Conservation (phyloP, 352 stramenopile genomes). For the Phytopythium aichiense region DNA sequence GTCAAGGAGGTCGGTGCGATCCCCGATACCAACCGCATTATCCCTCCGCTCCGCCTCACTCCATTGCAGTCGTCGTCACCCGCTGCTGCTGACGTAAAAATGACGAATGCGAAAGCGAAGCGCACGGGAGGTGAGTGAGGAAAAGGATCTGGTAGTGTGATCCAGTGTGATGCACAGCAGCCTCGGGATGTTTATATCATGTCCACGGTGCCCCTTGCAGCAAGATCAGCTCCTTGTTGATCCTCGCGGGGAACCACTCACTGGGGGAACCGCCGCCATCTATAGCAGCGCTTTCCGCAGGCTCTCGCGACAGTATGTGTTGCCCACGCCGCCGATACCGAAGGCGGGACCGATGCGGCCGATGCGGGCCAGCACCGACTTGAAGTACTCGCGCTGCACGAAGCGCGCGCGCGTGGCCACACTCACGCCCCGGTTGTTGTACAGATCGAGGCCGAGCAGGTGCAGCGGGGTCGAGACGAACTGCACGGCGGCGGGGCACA, state of each 20-base stretch:
- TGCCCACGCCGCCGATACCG: slow-evolving; percentile 86
- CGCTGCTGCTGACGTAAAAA: too few species aligned
- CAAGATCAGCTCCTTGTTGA: neutral
- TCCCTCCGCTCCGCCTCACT: too few species aligned
- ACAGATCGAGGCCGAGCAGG: slow-evolving; percentile 84
- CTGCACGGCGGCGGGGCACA: slow-evolving; percentile 82
- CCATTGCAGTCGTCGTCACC: too few species aligned
- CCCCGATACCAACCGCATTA: too few species aligned
- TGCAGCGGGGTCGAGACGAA: slow-evolving; percentile 89
- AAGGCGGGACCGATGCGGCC: slow-evolving; percentile 87
- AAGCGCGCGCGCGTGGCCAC: slow-evolving; percentile 42
- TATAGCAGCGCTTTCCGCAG: slow-evolving; percentile 33
- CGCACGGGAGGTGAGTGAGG: too few species aligned
- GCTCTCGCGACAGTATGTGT: slow-evolving; percentile 58
- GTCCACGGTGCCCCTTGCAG: neutral
- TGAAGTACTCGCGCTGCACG: slow-evolving; percentile 78
- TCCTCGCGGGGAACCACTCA: too few species aligned
- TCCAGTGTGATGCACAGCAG: neutral
- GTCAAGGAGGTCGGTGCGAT: too few species aligned
- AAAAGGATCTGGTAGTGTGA: too few species aligned
- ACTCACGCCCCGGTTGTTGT: slow-evolving; percentile 68
- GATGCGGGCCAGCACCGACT: slow-evolving; percentile 80
- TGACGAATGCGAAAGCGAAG: too few species aligned
- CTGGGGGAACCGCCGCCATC: neutral
- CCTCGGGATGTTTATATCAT: neutral